These are phyloP conservation scores for Metarhizium humberi DNA, from an alignment of 2,329 filamentous ascomycete species.

Conservation along the genomic window DNA sequence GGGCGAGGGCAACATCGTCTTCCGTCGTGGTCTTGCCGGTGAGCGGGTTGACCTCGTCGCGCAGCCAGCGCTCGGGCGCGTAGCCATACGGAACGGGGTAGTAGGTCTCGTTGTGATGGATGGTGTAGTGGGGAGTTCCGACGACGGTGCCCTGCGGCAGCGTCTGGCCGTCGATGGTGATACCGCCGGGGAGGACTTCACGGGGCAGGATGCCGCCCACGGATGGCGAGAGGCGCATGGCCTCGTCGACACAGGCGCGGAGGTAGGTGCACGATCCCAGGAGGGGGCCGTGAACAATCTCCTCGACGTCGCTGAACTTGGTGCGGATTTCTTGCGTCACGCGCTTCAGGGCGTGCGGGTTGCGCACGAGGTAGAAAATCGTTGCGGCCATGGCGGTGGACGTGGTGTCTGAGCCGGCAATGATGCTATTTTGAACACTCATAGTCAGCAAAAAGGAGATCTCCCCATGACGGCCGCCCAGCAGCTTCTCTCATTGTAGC, in stretches of 20 bases:
- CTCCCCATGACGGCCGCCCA: too few relatives aligned
- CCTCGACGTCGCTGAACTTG: conserved; percentile 41
- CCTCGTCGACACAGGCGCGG: conserved; percentile 55
- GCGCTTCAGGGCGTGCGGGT: conserved; percentile 34
- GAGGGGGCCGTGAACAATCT: conserved; percentile 41
- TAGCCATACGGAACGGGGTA: conserved; percentile 51
- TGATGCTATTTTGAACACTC: conserved; percentile 37
- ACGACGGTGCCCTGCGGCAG: conserved; percentile 53
- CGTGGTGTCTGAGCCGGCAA: conserved; percentile 63
- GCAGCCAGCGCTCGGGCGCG: conserved; percentile 57
- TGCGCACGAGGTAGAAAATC: conserved; percentile 52
- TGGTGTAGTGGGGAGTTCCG: conserved; percentile 56
- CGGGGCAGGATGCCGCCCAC: conserved; percentile 52
- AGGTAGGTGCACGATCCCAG: conserved; percentile 48
- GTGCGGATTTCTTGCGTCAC: conserved; percentile 42
- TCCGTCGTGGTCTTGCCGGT: conserved; percentile 32
- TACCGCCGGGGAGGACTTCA: conserved; percentile 46
- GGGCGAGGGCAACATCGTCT: conserved; percentile 44
- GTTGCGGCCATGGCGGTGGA: conserved; percentile 58
- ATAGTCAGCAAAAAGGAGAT: background rate
- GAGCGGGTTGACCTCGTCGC: conserved; percentile 30
- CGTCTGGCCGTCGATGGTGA: conserved; percentile 40
- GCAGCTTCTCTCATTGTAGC: too few relatives aligned
- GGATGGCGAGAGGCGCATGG: conserved; percentile 53
- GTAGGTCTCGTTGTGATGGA: conserved; percentile 58